These are phyloP conservation scores for Solanum tarijense DNA, from an alignment of 257 asterid genomes.

Conservation along the genomic window DNA sequence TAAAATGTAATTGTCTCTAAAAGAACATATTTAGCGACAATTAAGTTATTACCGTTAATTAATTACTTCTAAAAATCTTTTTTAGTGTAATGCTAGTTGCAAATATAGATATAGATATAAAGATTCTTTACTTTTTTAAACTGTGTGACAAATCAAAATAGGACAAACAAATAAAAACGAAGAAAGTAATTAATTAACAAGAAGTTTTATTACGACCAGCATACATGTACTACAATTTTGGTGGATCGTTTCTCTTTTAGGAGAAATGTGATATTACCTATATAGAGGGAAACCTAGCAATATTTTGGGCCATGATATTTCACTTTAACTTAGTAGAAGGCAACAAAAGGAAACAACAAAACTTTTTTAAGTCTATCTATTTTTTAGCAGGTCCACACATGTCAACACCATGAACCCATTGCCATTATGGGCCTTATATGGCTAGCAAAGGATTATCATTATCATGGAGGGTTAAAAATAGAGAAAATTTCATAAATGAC, in stretches of 20 bases:
- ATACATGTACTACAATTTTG: neutral
- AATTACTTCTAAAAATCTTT: too few relatives aligned
- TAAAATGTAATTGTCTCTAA: neutral
- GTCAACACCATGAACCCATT: neutral
- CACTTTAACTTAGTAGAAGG: neutral
- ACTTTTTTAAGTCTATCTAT: neutral
- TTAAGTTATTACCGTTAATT: too few relatives aligned
- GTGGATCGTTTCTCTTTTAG: neutral
- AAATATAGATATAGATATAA: too few relatives aligned
- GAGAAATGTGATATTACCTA: neutral
- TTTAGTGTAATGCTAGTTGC: too few relatives aligned
- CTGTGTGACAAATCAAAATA: neutral
- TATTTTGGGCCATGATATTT: neutral
- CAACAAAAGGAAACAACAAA: neutral
- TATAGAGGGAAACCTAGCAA: neutral
- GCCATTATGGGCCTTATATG: neutral
- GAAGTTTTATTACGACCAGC: neutral
- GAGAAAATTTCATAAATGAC: neutral
- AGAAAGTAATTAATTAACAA: too few relatives aligned
- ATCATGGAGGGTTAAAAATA: neutral
- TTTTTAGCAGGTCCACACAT: neutral
- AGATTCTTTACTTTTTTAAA: too few relatives aligned
- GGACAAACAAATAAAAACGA: too few relatives aligned
- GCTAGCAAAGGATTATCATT: neutral
- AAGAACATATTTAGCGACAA: too few relatives aligned